Evolutionary conservation across 352 stramenopile genomes (phyloP), one percentile per base, ranked within the genome.

Genomic region (Phytopythium litorale): DNA sequence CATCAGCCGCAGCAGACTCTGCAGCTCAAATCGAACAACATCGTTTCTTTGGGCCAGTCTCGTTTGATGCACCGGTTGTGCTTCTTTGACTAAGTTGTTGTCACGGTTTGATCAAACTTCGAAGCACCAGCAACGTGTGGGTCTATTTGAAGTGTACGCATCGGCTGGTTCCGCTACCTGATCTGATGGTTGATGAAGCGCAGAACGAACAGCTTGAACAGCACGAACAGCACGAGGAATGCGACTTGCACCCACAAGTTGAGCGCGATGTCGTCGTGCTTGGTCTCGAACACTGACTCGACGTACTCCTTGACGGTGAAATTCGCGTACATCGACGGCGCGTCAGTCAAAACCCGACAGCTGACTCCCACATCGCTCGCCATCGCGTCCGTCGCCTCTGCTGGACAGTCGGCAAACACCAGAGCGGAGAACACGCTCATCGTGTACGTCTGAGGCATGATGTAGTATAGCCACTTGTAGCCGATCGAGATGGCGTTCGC

Each of bases 381-480:
- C 11, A 7, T 51, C 8, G 45, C 50, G 46, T 63, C 13, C 2
- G 49, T 15, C 45, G 42, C 13, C 49, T 50, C 45, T 4, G 19
- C 53, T 4, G 33, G n/a, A 35, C 67, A 74, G 57, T 71, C 56
- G 0, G 23, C 64, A 43, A 68, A 71, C 6, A 68, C 42, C 25
- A 71, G 30, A 15, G 60, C 37, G 5, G 62, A 40, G 11, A 70
- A 45, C 12, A 60, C 60, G 7, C 49, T 59, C 19, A 74, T 45
- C 18, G 56, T 56, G 53, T 71, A 74, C 32, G 59, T 40, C 28
- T 67, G 67, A 4, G 67, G 70, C 15, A 62, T 40, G 21, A 75
- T 32, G 28, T 49, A 49, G 50, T 77, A 56, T 12, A 72, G 53
- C 66, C 66, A 72, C 30, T 35, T 58, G 50, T 69, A 72, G 18